Evolutionary conservation across 1,284 basidiomycete genomes (phyloP).

Genomic region (Spongiforma sp.): DNA sequence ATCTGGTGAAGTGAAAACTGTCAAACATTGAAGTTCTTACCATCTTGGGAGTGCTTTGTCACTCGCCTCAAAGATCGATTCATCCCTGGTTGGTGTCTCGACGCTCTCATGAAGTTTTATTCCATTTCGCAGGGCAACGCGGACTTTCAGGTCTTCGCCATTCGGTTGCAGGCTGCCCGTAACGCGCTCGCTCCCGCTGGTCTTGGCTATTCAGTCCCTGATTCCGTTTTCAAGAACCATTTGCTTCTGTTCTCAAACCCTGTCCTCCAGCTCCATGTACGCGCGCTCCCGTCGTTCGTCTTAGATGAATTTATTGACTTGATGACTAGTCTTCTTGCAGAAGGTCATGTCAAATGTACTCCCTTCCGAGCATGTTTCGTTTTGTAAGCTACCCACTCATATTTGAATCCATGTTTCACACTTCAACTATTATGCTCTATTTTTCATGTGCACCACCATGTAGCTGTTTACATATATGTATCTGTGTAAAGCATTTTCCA

Average conservation of each 20-base stretch:
- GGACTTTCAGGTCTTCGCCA: neutral
- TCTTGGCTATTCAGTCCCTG: neutral
- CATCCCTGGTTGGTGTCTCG: neutral
- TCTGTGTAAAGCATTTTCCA: too few relatives aligned
- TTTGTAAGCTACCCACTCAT: too few relatives aligned
- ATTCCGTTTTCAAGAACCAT: neutral
- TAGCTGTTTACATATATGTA: too few relatives aligned
- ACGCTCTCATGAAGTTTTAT: neutral
- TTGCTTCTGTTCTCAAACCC: neutral
- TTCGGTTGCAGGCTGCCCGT: neutral
- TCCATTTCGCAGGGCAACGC: neutral
- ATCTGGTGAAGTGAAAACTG: neutral
- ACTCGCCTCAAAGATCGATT: neutral
- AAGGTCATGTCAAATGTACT: too few relatives aligned
- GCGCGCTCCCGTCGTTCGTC: too few relatives aligned
- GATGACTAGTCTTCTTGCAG: too few relatives aligned
- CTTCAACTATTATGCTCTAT: too few relatives aligned
- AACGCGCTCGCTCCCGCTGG: neutral
- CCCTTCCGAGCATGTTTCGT: too few relatives aligned
- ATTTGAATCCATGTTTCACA: too few relatives aligned
- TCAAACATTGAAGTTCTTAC: neutral
- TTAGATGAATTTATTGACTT: too few relatives aligned
- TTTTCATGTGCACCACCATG: too few relatives aligned
- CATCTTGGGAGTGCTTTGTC: neutral
- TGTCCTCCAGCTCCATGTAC: too few relatives aligned